phyloP scores from a whole-genome alignment of 2,329 filamentous ascomycete species.

The Fusarium papillatum region DNA sequence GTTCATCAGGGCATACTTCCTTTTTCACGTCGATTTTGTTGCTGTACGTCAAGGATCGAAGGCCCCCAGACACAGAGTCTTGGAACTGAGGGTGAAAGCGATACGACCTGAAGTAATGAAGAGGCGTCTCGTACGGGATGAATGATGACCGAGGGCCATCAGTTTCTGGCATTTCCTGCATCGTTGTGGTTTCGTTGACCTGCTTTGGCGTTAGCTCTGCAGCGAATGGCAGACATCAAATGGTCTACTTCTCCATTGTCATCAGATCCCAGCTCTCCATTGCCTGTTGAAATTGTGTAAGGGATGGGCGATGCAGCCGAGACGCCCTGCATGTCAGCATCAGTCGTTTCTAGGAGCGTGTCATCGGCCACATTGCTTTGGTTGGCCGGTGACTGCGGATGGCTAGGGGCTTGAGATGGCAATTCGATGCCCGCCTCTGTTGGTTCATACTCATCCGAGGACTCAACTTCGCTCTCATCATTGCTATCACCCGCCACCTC shows the following conservation, averaged over 20 bases:
- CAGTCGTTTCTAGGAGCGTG: slow-evolving; percentile 42
- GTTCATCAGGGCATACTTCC: slow-evolving; percentile 82
- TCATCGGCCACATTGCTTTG: slow-evolving; percentile 35
- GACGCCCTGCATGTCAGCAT: slow-evolving; percentile 43
- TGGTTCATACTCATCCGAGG: slow-evolving; percentile 69
- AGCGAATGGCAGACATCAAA: slow-evolving; percentile 35
- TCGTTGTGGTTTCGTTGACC: slow-evolving; percentile 23
- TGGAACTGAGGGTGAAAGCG: slow-evolving; percentile 88
- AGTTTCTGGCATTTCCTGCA: slow-evolving; percentile 3
- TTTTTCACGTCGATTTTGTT: slow-evolving; percentile 85
- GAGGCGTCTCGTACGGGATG: slow-evolving; percentile 83
- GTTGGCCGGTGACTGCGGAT: slow-evolving; percentile 3
- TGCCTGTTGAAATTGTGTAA: slow-evolving; percentile 49
- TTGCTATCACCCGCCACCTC: slow-evolving; percentile 34
- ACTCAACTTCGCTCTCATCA: slow-evolving; percentile 44
- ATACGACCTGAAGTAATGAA: slow-evolving; percentile 87
- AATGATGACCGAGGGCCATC: slow-evolving; percentile 41
- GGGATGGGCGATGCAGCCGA: slow-evolving; percentile 38
- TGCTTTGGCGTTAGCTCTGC: slow-evolving; percentile 38
- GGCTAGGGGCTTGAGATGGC: slow-evolving; percentile 15
- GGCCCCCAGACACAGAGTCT: slow-evolving; percentile 78
- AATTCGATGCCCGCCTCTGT: slow-evolving; percentile 55
- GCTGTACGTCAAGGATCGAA: slow-evolving; percentile 93
- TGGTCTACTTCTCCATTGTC: slow-evolving; percentile 59
- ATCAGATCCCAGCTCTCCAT: slow-evolving; percentile 41